Evolutionary conservation across 768 basidiomycete genomes (phyloP).

Genomic region (Xerocomellus dryophilus): DNA sequence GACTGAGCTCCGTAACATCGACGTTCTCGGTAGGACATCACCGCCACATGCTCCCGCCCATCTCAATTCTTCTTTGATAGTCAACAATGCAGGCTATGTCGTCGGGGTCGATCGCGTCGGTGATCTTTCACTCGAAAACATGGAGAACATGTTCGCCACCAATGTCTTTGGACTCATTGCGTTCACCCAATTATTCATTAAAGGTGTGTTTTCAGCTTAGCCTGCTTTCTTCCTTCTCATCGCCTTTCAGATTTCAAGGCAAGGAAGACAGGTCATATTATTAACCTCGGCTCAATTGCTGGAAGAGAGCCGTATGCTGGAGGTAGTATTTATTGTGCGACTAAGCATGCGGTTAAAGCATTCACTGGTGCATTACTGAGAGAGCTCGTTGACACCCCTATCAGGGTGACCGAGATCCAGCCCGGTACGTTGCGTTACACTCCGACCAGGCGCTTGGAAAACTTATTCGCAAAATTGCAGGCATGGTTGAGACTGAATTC

Average conservation of each 20-base stretch:
- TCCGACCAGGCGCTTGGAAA: not conserved
- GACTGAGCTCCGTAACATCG: slow-evolving; percentile 63
- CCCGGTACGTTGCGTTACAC: slow-evolving; percentile 54
- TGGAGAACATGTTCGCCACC: slow-evolving; percentile 80
- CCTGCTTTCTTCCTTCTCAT: slow-evolving; percentile 8
- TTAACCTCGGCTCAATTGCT: slow-evolving; percentile 94
- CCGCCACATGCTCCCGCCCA: not conserved
- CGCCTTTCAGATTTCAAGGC: slow-evolving; percentile 64
- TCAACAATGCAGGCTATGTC: slow-evolving; percentile 88
- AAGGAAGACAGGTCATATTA: slow-evolving; percentile 79
- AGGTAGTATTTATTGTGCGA: slow-evolving; percentile 91
- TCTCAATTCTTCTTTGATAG: slow-evolving; percentile 24
- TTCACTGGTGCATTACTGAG: slow-evolving; percentile 80
- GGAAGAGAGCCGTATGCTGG: slow-evolving; percentile 86
- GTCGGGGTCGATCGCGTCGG: slow-evolving; percentile 86
- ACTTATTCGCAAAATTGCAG: slow-evolving; percentile 31
- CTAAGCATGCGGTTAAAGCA: slow-evolving; percentile 81
- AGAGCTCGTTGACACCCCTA: slow-evolving; percentile 89
- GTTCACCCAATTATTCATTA: slow-evolving; percentile 72
- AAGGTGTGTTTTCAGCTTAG: slow-evolving; percentile 35
- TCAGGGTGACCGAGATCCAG: slow-evolving; percentile 92
- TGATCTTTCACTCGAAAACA: slow-evolving; percentile 68
- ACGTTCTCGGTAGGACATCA: slow-evolving; percentile 65
- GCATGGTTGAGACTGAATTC: slow-evolving; percentile 92
- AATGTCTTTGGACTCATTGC: slow-evolving; percentile 84